phyloP scores from a whole-genome alignment of 1,284 basidiomycete species.

The Sanghuangporus sanghuang region DNA sequence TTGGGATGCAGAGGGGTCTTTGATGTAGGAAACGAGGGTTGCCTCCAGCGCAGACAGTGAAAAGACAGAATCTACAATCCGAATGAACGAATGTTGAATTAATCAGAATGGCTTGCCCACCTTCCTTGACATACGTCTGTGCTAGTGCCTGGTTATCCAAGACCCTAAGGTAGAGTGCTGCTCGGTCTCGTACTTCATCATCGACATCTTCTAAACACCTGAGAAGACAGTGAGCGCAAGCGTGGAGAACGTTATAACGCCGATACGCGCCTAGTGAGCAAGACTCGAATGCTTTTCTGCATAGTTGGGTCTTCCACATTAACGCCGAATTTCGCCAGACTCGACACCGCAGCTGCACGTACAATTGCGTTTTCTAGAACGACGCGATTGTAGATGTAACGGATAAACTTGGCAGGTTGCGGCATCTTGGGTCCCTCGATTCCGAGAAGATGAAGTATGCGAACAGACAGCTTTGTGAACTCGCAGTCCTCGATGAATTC shows the following conservation, averaged over 20 bases:
- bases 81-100: neutral
- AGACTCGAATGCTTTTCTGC: constrained; percentile 82
- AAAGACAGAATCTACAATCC: constrained; percentile 76
- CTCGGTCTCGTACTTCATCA: constrained; percentile 98
- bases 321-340: constrained; percentile 95
- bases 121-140: constrained; percentile 87
- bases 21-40: constrained; percentile 86
- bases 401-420: constrained; percentile 97
- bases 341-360: constrained; percentile 91
- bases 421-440: constrained; percentile 94
- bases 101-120: constrained; percentile 36
- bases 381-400: constrained; percentile 99
- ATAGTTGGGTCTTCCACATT: constrained; percentile 76
- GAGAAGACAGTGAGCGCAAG: constrained; percentile 13
- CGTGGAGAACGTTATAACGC: constrained; percentile 6
- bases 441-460: constrained; percentile 93
- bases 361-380: constrained; percentile 99
- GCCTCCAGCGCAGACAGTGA: constrained; percentile 84
- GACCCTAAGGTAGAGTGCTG: constrained; percentile 88
- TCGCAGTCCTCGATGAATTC: constrained; percentile 99
- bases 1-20: constrained; percentile 63
- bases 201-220: constrained; percentile 98
- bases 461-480: constrained; percentile 97
- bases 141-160: constrained; percentile 80
- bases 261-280: constrained; percentile 65